Percentiles rank a stretch among this genome's conserved stretches.
These are phyloP conservation scores for Neoarthrinium moseri DNA, from an alignment of 2,329 filamentous ascomycete genomes.

Conservation along the genomic window DNA sequence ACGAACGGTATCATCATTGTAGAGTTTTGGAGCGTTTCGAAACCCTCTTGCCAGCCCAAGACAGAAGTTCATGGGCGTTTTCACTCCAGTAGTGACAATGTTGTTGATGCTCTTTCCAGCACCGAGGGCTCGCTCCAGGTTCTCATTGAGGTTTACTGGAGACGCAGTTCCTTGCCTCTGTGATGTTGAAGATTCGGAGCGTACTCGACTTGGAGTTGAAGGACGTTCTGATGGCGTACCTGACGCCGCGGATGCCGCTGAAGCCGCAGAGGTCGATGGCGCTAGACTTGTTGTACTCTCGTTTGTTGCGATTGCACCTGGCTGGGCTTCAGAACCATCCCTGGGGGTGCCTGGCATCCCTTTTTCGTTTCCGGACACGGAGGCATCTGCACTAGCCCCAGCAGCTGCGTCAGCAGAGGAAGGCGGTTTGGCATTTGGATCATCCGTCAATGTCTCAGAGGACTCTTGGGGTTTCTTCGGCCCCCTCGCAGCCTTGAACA, in stretches of 20 bases:
- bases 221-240: slow-evolving; percentile 1
- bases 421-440: too few species aligned
- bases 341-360: background rate
- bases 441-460: slow-evolving; percentile 15
- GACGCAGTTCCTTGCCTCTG: background rate
- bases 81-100: slow-evolving; percentile 74
- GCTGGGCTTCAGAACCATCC: background rate
- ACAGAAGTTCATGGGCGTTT: slow-evolving; percentile 82
- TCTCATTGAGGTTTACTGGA: slow-evolving; percentile 29
- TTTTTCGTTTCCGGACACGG: too few species aligned
- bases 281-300: slow-evolving; percentile 7
- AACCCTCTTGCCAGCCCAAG: slow-evolving; percentile 82
- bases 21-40: slow-evolving; percentile 81
- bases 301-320: background rate
- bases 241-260: slow-evolving; percentile 2
- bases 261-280: slow-evolving; percentile 4
- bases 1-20: slow-evolving; percentile 79
- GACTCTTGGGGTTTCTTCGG: slow-evolving; percentile 17
- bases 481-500: slow-evolving; percentile 42
- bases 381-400: slow-evolving; percentile 9
- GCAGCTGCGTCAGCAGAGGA: slow-evolving; percentile 7
- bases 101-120: slow-evolving; percentile 67
- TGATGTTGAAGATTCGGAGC: background rate
- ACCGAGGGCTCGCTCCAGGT: slow-evolving; percentile 59
- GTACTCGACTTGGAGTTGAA: background rate